These are phyloP conservation scores for Picea abies DNA, from an alignment of 83 land plant genomes.

Conservation along the genomic window DNA sequence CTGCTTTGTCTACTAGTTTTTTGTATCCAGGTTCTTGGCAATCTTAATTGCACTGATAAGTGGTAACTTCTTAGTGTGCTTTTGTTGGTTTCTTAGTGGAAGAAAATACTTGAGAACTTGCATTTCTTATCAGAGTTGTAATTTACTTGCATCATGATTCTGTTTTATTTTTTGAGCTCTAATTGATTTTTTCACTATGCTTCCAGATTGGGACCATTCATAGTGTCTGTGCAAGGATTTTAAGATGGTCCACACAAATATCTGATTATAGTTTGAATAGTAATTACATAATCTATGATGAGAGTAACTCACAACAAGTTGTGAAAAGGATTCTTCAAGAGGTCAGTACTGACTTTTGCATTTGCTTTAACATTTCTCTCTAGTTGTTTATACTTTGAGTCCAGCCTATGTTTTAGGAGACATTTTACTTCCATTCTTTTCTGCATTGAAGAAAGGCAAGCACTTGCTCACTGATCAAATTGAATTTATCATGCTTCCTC, in stretches of 20 bases:
- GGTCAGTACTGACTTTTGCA: slow-evolving; percentile 6
- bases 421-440: neutral
- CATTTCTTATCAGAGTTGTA: neutral
- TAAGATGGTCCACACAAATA: no score
- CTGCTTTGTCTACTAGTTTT: no score
- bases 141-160: neutral
- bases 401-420: slow-evolving; percentile 1
- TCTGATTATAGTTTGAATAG: no score
- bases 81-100: no score
- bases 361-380: neutral
- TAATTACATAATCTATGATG: no score
- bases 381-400: neutral
- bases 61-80: no score
- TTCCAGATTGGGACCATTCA: neutral
- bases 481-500: slow-evolving; percentile 1
- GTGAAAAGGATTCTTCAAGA: no score
- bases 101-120: no score
- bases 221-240: no score
- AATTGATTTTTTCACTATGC: neutral
- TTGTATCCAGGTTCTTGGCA: no score
- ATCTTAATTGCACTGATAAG: no score
- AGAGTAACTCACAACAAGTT: no score
- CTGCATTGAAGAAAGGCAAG: neutral
- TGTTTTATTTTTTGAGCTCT: neutral
- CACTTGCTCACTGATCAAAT: neutral